phyloP scores from a whole-genome alignment of 202 grass and related monocot species.

The Saccharum hybrid region DNA sequence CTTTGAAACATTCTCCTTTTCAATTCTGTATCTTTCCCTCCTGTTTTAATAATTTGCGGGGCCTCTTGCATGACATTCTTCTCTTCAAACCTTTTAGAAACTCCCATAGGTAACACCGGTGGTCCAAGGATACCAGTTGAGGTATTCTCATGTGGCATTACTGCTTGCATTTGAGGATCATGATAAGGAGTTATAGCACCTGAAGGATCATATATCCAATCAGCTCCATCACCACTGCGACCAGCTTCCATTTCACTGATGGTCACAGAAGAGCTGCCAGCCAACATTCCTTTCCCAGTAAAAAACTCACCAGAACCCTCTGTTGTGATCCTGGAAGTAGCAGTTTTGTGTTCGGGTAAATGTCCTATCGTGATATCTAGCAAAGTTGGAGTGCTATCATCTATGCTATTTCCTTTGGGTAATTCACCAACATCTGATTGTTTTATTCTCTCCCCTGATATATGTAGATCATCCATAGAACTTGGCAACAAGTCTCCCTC shows the following conservation, averaged over 20 bases:
- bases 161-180: constrained; percentile 34
- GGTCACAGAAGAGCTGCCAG: constrained; percentile 36
- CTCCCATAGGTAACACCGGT: constrained; percentile 26
- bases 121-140: constrained; percentile 40
- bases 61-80: constrained; percentile 54
- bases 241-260: constrained; percentile 37
- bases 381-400: constrained; percentile 27
- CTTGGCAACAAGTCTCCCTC: constrained; percentile 39
- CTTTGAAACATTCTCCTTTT: constrained; percentile 75
- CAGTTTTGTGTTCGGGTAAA: constrained; percentile 36
- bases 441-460: constrained; percentile 41
- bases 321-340: constrained; percentile 36
- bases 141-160: constrained; percentile 40
- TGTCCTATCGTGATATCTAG: constrained; percentile 32
- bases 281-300: constrained; percentile 37
- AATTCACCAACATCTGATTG: constrained; percentile 48
- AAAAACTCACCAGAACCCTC: constrained; percentile 29
- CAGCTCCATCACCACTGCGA: constrained; percentile 6
- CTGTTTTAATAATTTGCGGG: constrained; percentile 53
- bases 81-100: constrained; percentile 56
- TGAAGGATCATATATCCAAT: constrained; percentile 46
- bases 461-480: constrained; percentile 28
- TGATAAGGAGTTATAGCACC: constrained; percentile 37
- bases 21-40: constrained; percentile 54
- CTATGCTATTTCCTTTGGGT: constrained; percentile 43